Evolutionary conservation across 2,329 filamentous ascomycete genomes (phyloP), one percentile per base, ranked within the genome.

Genomic region (Colletotrichum cordylinicola): DNA sequence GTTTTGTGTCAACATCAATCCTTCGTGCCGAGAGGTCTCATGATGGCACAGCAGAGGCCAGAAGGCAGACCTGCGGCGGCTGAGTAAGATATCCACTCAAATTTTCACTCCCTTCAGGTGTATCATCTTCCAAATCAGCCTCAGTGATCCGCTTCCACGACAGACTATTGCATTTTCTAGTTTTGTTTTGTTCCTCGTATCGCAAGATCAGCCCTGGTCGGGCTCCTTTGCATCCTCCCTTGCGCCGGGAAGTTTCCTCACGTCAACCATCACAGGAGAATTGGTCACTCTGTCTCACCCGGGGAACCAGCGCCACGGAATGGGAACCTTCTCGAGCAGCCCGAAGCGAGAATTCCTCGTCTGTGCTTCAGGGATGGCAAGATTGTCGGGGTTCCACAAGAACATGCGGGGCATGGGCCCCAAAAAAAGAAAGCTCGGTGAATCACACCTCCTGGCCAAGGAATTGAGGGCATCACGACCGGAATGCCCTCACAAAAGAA

Each of bases 281-380:
- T 65, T 60, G 62, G 31, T 68, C 73, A 73, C 37, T 12, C 27
- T 75, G 70, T 73, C 73, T 75, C 64, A 75, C 33, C 33, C 8
- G 43, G 43, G 43, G 43, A 65, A 65, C 70, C 73, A 56, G 56
- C 52, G 60, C 73, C 73, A 64, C 70, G 73, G 73, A 73, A 68
- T 73, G 70, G 73, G 73, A 67, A 73, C 62, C n/a, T 70, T 52
- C 64, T 72, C 35, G 73, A 67, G 58, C 29, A 75, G 48, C 29
- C 18, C 27, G 8, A 60, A 69, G 64, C 35, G 62, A 65, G 35
- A 27, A 60, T 75, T 75, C 70, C 70, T 43, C 56, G 58, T 72
- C 66, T 43, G 52, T 15, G 31, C 43, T 43, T 52, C 43, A 68
- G 58, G 70, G 56, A 48, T 62, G 64, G 8, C 18, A 43, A 67